Conservation (phyloP, 805 yeast species). For the Wickerhamomyces xylosicus region DNA sequence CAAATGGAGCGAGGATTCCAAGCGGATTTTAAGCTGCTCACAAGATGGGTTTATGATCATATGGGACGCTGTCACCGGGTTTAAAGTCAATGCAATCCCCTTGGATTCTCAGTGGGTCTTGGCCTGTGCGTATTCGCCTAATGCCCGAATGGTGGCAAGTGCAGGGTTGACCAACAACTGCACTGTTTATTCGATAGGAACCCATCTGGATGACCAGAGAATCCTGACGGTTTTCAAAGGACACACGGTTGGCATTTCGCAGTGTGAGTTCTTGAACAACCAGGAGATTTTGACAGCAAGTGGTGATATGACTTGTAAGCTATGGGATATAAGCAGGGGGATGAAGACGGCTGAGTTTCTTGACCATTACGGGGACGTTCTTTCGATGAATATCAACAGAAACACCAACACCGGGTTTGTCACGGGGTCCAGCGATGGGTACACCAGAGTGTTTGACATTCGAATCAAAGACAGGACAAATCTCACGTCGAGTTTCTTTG, state of each 20-base stretch:
- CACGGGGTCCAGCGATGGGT: constrained; percentile 62
- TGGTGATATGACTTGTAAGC: constrained; percentile 71
- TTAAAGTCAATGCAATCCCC: constrained; percentile 59
- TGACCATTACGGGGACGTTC: constrained; percentile 67
- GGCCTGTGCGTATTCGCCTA: constrained; percentile 63
- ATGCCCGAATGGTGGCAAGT: constrained; percentile 56
- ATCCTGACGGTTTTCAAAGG: constrained; percentile 57
- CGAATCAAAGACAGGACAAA: constrained; percentile 19
- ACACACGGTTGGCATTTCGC: constrained; percentile 75
- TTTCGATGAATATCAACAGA: constrained; percentile 31
- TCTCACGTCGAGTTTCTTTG: constrained; percentile 27
- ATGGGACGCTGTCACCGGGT: constrained; percentile 73
- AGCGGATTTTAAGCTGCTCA: constrained; percentile 55
- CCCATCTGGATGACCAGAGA: constrained; percentile 18
- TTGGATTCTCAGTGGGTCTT: constrained; percentile 75
- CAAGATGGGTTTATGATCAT: constrained; percentile 80
- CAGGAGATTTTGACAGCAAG: constrained; percentile 54
- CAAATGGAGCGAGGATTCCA: constrained; percentile 59
- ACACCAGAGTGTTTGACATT: constrained; percentile 56
- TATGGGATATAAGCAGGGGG: constrained; percentile 73
- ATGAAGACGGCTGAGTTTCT: constrained; percentile 39
- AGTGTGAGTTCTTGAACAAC: constrained; percentile 55
- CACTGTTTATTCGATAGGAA: constrained; percentile 45
- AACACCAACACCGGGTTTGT: constrained; percentile 30
- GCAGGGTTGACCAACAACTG: constrained; percentile 81